Evolutionary conservation across 352 stramenopile genomes (phyloP), one percentile per base, ranked within the genome.

Genomic region (Ophiocytium majus): DNA sequence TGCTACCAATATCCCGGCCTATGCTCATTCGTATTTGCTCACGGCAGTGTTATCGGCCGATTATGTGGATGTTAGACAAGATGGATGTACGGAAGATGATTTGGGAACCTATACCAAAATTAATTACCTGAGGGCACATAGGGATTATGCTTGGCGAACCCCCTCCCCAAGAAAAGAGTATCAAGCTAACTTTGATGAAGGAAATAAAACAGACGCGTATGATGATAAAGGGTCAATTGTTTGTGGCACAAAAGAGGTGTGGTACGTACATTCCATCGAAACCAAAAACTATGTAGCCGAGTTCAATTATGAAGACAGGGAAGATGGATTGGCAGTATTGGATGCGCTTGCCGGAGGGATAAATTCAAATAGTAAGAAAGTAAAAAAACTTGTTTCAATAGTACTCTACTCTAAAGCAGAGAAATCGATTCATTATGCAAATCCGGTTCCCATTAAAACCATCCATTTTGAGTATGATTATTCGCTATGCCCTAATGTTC

Each of bases 381-480:
- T 23, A 28, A 71, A 71, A 28, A 71, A 71, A 71, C 23, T 71
- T 23, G 23, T 28, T 71, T 71, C 57, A 71, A 71, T 71, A 71
- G 57, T 71, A 23, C 23, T 71, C 19, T 71, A 71, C 28, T 71
- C 57, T 71, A 71, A 71, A 71, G 28, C 23, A 71, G 57, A 71
- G 23, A 71, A 71, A 71, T 23, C 57, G 28, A 71, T 28, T 23
- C 57, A 23, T 23, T 71, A 23, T 23, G 23, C 28, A 71, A 71
- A 71, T 23, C 19, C 28, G 23, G 57, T 71, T n/a, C n/a, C n/a
- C n/a, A n/a, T n/a, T n/a, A n/a, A n/a, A n/a, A n/a, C n/a, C n/a
- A n/a, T n/a, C n/a, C n/a, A n/a, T 71, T 71, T 71, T 71, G 57
- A 71, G 57, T 71, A 71, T 71, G 23, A 23, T 23, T 71, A 71